phyloP scores from a whole-genome alignment of 2,329 filamentous ascomycete species.

The Davidsoniella eucalypti region DNA sequence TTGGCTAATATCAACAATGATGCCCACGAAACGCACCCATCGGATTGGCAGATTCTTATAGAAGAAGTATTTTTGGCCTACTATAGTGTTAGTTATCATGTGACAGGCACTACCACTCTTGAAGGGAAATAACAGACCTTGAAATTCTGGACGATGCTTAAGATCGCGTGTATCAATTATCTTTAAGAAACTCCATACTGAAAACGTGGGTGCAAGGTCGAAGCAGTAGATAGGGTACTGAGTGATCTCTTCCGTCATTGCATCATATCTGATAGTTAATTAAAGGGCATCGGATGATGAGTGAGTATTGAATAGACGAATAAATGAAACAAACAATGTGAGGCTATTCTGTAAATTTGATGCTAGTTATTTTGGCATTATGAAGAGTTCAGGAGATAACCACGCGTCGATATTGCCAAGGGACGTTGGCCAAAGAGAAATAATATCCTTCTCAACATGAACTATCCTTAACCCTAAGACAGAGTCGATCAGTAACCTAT shows the following conservation, averaged over 20 bases:
- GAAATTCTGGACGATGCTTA: conserved; percentile 30
- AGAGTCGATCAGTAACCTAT: no score
- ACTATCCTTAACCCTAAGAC: no score
- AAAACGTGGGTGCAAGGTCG: conserved; percentile 42
- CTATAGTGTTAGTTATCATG: background rate
- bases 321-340: no score
- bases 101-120: background rate
- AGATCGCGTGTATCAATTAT: conserved; percentile 34
- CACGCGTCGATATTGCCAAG: no score
- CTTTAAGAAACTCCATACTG: conserved; percentile 40
- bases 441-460: no score
- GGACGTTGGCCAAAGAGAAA: no score
- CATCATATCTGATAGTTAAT: conserved; percentile 21
- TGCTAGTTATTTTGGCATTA: no score
- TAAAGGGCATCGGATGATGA: conserved; percentile 11
- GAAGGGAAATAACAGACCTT: conserved; percentile 25
- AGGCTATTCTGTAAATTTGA: background rate
- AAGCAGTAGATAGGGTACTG: conserved; percentile 50
- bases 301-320: no score
- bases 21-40: conserved; percentile 54
- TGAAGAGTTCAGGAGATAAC: no score
- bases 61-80: conserved; percentile 44
- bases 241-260: conserved; percentile 28
- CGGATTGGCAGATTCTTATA: conserved; percentile 58
- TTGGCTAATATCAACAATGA: conserved; percentile 43